These are phyloP conservation scores for Akanthomyces uredinophilus DNA, from an alignment of 2,329 filamentous ascomycete genomes.

Conservation along the genomic window DNA sequence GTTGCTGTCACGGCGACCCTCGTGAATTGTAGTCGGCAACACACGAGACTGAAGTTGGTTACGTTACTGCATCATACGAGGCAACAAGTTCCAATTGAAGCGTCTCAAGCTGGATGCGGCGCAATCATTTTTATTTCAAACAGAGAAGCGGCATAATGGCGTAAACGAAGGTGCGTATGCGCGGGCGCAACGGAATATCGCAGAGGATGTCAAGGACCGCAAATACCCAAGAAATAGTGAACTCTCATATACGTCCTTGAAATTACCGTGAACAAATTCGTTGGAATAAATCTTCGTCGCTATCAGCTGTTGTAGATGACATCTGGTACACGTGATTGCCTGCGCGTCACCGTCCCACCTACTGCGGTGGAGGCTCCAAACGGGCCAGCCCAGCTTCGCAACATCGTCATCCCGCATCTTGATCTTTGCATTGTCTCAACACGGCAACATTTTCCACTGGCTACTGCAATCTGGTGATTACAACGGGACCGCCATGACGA, in stretches of 20 bases:
- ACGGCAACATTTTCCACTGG: not conserved
- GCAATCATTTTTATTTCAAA: not conserved
- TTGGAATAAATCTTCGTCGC: not conserved
- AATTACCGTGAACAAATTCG: not conserved
- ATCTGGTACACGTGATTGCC: not conserved
- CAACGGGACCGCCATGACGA: constrained; percentile 34
- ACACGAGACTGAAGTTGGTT: too few species aligned
- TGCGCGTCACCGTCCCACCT: constrained; percentile 3
- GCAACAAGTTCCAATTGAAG: too few species aligned
- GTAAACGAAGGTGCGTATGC: not conserved
- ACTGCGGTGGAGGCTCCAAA: constrained; percentile 3
- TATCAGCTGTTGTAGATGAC: not conserved
- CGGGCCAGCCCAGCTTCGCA: constrained; percentile 2
- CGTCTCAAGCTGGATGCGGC: too few species aligned
- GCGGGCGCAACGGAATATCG: not conserved
- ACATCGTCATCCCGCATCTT: not conserved
- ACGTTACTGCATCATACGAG: too few species aligned
- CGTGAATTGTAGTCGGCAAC: too few species aligned
- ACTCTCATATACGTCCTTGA: not conserved
- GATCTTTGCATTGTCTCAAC: not conserved
- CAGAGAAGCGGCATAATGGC: not conserved
- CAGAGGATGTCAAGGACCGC: not conserved
- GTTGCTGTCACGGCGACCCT: too few species aligned
- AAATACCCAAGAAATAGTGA: not conserved
- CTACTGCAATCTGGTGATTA: constrained; percentile 34